These are phyloP conservation scores for Lasiodiplodia theobromae DNA, from an alignment of 2,329 filamentous ascomycete genomes.

Conservation along the genomic window DNA sequence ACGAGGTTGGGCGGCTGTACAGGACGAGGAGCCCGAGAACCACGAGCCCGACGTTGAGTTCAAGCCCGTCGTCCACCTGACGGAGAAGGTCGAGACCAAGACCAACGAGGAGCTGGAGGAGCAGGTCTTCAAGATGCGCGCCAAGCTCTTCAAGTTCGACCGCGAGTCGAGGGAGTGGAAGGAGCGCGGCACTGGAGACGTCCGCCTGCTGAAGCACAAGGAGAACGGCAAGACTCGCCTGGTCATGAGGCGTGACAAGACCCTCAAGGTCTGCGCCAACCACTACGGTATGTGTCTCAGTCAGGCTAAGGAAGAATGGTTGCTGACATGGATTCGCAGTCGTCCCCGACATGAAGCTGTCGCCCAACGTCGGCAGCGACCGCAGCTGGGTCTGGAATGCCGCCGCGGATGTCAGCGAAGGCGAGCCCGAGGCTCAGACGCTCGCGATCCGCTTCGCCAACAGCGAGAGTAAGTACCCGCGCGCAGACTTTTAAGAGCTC, in stretches of 20 bases:
- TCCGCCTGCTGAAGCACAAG: slow-evolving; percentile 96
- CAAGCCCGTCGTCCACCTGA: slow-evolving; percentile 94
- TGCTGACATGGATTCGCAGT: slow-evolving; percentile 62
- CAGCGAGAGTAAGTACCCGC: slow-evolving; percentile 80
- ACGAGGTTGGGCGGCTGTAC: slow-evolving; percentile 26
- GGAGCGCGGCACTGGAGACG: slow-evolving; percentile 96
- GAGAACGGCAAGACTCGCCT: slow-evolving; percentile 97
- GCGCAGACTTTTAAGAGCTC: slow-evolving; percentile 24
- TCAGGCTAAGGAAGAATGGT: slow-evolving; percentile 1
- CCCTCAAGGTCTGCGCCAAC: slow-evolving; percentile 99
- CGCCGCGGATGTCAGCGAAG: slow-evolving; percentile 96
- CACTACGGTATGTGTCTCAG: slow-evolving; percentile 81
- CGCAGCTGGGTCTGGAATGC: slow-evolving; percentile 99
- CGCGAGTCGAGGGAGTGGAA: slow-evolving; percentile 95
- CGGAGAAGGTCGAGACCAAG: slow-evolving; percentile 95
- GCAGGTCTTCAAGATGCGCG: slow-evolving; percentile 98
- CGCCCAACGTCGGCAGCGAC: slow-evolving; percentile 96
- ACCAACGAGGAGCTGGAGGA: slow-evolving; percentile 99
- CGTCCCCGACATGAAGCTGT: slow-evolving; percentile 98
- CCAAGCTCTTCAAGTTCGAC: slow-evolving; percentile 99
- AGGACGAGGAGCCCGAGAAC: slow-evolving; percentile 78
- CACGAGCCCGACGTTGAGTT: slow-evolving; percentile 96
- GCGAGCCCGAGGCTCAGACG: slow-evolving; percentile 93
- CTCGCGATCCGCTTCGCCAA: slow-evolving; percentile 98
- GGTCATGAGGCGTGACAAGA: slow-evolving; percentile 99